A percentile compares a stretch with the other conserved stretches of the same genome.
Conservation (phyloP, 2,329 filamentous ascomycete species). For the Trichoderma asperellum region DNA sequence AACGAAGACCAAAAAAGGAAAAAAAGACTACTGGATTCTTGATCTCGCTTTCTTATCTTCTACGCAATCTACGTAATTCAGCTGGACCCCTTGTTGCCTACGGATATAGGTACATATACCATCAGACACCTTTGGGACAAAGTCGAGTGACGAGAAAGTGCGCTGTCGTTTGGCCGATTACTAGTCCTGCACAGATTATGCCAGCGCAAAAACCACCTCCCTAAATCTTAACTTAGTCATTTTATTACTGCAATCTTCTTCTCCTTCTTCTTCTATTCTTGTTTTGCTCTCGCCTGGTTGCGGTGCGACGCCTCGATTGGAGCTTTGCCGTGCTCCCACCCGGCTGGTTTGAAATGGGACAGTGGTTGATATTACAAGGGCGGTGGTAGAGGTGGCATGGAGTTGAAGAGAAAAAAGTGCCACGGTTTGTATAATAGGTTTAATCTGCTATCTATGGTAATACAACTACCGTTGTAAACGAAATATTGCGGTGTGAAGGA, state of each 20-base stretch:
- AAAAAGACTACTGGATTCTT: background rate
- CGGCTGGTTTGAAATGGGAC: conserved; percentile 1
- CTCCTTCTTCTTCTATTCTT: background rate
- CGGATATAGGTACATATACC: conserved; percentile 9
- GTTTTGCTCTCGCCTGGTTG: background rate
- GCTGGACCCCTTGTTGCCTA: background rate
- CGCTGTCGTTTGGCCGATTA: background rate
- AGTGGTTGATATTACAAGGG: background rate
- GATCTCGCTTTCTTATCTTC: conserved; percentile 7
- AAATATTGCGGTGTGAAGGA: background rate
- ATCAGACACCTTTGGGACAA: background rate
- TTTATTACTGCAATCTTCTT: background rate
- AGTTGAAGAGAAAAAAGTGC: conserved; percentile 1
- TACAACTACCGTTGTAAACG: conserved; percentile 10
- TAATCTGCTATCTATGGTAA: conserved; percentile 1
- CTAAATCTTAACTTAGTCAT: background rate
- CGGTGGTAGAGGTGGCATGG: conserved; percentile 6
- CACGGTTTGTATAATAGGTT: conserved; percentile 25
- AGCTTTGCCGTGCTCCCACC: background rate
- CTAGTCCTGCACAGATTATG: background rate
- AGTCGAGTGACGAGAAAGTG: conserved; percentile 10
- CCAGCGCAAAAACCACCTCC: conserved; percentile 1
- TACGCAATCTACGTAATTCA: conserved; percentile 15
- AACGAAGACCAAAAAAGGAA: background rate
- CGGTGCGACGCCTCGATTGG: background rate